These are phyloP conservation scores for Neonectria neomacrospora DNA, from an alignment of 2,329 filamentous ascomycete genomes.

Conservation along the genomic window DNA sequence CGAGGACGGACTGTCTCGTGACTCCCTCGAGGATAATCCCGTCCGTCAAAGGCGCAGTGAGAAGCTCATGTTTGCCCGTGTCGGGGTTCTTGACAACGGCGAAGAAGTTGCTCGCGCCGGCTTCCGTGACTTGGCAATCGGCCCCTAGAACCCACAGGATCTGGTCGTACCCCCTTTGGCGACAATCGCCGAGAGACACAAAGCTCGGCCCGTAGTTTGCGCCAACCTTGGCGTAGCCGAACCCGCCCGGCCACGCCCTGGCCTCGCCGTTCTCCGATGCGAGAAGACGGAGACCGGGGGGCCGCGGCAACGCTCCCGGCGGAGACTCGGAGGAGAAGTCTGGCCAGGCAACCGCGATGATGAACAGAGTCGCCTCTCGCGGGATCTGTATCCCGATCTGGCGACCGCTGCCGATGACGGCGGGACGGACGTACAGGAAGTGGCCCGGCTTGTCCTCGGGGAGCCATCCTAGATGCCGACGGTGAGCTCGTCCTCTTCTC, in stretches of 20 bases:
- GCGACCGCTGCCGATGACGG: constrained; percentile 22
- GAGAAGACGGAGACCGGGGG: constrained; percentile 18
- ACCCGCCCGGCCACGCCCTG: constrained; percentile 50
- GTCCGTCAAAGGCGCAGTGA: constrained; percentile 73
- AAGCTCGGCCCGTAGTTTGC: constrained; percentile 36
- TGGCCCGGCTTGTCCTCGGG: constrained; percentile 15
- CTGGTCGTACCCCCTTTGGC: constrained; percentile 32
- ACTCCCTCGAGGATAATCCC: constrained; percentile 73
- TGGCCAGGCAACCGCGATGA: constrained; percentile 2
- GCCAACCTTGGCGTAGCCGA: constrained; percentile 27
- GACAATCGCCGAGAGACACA: constrained; percentile 17
- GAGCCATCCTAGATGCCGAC: constrained; percentile 4
- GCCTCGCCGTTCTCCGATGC: constrained; percentile 14
- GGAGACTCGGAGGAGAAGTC: constrained; percentile 18
- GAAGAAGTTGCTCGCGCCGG: constrained; percentile 74
- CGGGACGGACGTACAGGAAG: constrained; percentile 20
- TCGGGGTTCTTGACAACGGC: constrained; percentile 65
- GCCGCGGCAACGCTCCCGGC: neutral
- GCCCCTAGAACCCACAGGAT: constrained; percentile 75
- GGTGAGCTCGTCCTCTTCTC: neutral
- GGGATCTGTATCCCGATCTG: constrained; percentile 23
- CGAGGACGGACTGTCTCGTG: constrained; percentile 71
- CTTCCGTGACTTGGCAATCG: constrained; percentile 53
- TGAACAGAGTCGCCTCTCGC: constrained; percentile 15
- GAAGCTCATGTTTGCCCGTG: constrained; percentile 62